Evolutionary conservation across 257 asterid species (phyloP), one percentile per base, ranked within the genome.

Genomic region (Cynanchum wilfordii): DNA sequence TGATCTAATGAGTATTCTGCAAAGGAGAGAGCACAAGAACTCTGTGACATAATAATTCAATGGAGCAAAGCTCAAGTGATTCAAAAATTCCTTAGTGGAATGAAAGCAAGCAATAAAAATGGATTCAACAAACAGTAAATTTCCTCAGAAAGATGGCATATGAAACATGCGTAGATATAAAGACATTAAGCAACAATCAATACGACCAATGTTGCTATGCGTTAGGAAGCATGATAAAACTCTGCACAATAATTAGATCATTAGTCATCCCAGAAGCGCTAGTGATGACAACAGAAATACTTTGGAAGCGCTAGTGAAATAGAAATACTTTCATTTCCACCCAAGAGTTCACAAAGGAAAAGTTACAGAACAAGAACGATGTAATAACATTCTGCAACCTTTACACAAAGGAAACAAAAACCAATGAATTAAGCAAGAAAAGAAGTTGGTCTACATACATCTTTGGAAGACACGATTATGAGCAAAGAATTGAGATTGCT

Each of bases 371-470:
- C 17, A 62, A 62, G 20, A 45, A 30, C 16, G 45, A 0, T 15
- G 22, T 42, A 16, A 62, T 16, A 33, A 62, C 30, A 45, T 15
- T 29, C 33, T 15, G n/a, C 0, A 15, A 15, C 67, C 68, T 22
- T 1, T 22, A 58, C 29, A 10, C 8, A 25, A 16, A 7, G 20
- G 19, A 11, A 17, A 25, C 36, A 25, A 25, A 24, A 11, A 0
- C 8, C 19, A 64, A 17, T 15, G 9, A 17, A 63, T 63, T 16
- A 33, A 63, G 20, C 12, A 52, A 42, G 51, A 57, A 29, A 58
- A 57, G 66, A 38, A 58, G 57, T 56, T 63, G 20, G 80, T 82
- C 80, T 63, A 70, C 80, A 6, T 77, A 86, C 92, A 69, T 87
- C 85, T 79, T 49, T 58, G 86, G 63, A 78, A 82, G 52, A 60